Conservation (phyloP, 257 asterid genomes). For the Penstemon davidsonii region DNA sequence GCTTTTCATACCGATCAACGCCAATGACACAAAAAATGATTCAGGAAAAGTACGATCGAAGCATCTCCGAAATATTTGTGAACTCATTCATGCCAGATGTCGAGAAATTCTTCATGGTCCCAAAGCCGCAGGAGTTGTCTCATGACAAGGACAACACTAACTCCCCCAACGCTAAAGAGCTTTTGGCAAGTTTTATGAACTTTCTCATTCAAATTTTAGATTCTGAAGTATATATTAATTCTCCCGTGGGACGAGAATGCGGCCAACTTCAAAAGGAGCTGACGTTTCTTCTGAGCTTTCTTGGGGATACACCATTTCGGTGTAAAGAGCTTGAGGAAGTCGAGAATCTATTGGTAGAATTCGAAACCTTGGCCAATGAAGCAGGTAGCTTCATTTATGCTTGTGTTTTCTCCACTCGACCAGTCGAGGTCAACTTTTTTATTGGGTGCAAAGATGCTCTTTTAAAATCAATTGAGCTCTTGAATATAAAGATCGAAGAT, state of each 20-base stretch:
- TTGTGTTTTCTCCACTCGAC: not conserved
- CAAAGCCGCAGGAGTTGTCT: not conserved
- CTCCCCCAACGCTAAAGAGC: not conserved
- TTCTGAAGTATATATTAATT: not conserved
- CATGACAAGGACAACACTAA: not conserved
- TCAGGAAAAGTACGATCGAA: not conserved
- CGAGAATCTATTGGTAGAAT: too few species aligned
- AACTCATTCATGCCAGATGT: constrained; percentile 4
- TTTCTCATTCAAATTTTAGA: constrained; percentile 10
- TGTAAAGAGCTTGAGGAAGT: too few species aligned
- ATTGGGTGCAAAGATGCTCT: not conserved
- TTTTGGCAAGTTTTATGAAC: constrained; percentile 20
- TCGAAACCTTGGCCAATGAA: too few species aligned
- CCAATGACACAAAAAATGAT: not conserved
- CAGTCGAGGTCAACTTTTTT: too few species aligned
- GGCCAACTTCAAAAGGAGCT: not conserved
- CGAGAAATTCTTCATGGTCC: constrained; percentile 11
- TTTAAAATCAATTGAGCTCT: not conserved
- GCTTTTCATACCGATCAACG: not conserved
- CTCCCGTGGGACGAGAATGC: not conserved
- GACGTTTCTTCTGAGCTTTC: too few species aligned
- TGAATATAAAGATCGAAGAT: not conserved
- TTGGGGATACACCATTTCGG: too few species aligned
- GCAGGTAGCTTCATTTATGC: constrained; percentile 18
- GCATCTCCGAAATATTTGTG: constrained; percentile 8